A percentile compares a stretch with the other conserved stretches of the same genome.
Conservation (phyloP, 345 rosid genomes). For the Salix suchowensis region DNA sequence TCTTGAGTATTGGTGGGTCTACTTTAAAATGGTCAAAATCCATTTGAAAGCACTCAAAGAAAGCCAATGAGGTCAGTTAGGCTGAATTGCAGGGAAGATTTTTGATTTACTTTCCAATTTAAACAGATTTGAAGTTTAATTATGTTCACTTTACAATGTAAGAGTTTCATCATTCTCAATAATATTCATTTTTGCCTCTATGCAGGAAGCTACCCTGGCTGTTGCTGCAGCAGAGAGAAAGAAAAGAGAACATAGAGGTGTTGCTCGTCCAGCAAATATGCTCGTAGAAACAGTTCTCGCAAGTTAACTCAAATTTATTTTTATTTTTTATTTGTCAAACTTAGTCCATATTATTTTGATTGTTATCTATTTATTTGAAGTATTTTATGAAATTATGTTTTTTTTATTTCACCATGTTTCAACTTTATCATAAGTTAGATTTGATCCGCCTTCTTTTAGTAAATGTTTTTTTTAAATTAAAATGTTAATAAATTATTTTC, state of each 20-base stretch:
- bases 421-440: too few relatives aligned
- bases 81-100: constrained; percentile 3
- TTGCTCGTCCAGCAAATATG: constrained; percentile 28
- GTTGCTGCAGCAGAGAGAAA: constrained; percentile 76
- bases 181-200: constrained; percentile 3
- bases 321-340: too few relatives aligned
- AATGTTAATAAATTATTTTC: too few relatives aligned
- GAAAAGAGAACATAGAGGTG: constrained; percentile 50
- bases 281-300: too few relatives aligned
- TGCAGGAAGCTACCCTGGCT: constrained; percentile 84
- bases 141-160: background rate
- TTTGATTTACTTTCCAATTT: background rate
- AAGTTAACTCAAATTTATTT: too few relatives aligned
- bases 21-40: constrained; percentile 96
- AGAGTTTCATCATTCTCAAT: constrained; percentile 2
- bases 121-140: background rate
- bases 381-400: too few relatives aligned
- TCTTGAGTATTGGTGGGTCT: constrained; percentile 77
- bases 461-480: too few relatives aligned
- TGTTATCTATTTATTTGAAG: too few relatives aligned
- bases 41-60: constrained; percentile 68
- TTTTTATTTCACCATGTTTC: too few relatives aligned
- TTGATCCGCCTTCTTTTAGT: too few relatives aligned
- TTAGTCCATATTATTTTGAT: too few relatives aligned
- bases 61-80: constrained; percentile 75